Evolutionary conservation across 352 stramenopile species (phyloP).

Genomic region (Phytophthora pisi): DNA sequence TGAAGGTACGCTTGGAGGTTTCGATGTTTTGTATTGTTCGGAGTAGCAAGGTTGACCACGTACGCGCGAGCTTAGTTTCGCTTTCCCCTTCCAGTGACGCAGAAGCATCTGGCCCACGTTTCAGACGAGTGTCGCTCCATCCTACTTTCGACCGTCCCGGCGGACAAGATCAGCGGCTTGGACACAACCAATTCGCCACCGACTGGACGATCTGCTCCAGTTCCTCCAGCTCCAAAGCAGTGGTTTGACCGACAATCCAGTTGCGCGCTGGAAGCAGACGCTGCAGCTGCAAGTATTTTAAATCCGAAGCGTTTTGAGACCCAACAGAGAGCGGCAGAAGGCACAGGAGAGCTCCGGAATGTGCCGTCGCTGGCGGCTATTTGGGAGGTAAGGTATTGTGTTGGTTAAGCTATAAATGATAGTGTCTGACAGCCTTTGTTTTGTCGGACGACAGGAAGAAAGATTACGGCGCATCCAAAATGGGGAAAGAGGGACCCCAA

Average conservation of each 20-base stretch:
- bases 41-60: slow-evolving; percentile 11
- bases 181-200: slow-evolving; percentile 22
- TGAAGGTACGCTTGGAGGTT: slow-evolving; percentile 47
- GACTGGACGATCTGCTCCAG: slow-evolving; percentile 36
- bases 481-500: slow-evolving; percentile 54
- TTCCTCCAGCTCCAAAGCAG: slow-evolving; percentile 33
- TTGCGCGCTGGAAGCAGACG: slow-evolving; percentile 77
- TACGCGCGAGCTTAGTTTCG: slow-evolving; percentile 51
- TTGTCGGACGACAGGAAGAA: slow-evolving; percentile 58
- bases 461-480: slow-evolving; percentile 53
- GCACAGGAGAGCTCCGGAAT: slow-evolving; percentile 51
- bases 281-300: slow-evolving; percentile 67
- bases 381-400: slow-evolving; percentile 61
- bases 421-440: not conserved
- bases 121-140: slow-evolving; percentile 35
- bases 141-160: slow-evolving; percentile 45
- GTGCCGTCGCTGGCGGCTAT: slow-evolving; percentile 83
- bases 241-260: slow-evolving; percentile 79
- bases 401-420: not conserved
- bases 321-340: slow-evolving; percentile 50
- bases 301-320: slow-evolving; percentile 58
- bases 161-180: slow-evolving; percentile 43
- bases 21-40: not conserved
- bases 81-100: slow-evolving; percentile 61
- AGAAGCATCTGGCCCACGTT: slow-evolving; percentile 48